Base-by-base conservation (phyloP, 2,329 filamentous ascomycete species). In the Aspergillus pseudoterreus region DNA sequence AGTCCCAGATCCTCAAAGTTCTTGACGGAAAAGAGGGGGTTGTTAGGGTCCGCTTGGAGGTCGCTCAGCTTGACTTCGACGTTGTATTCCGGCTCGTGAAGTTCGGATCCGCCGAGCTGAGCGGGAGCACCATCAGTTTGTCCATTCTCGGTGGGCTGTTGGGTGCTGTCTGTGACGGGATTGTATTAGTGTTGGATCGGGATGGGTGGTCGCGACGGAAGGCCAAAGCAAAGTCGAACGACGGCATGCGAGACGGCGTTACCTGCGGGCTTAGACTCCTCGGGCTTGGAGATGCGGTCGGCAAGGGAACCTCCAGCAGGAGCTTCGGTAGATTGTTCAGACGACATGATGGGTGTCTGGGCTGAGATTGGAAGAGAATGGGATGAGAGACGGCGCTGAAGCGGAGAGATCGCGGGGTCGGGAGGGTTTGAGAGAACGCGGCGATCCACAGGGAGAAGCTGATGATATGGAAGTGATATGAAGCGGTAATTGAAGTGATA, bases 21-120 rank as follows among this genome's bases (percentile, higher is more conserved):
- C 61, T 86, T 87, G 45, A 87, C 86, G 3, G 92, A 96, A 71
- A 85, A 94, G 21, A 97, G 82, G 10, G 92, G 92, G 66, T 91
- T 92, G 64, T 90, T 87, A 10, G 88, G 84, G 66, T 96, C 90
- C 27, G 84, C 83, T 72, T 96, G 91, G 49, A 96, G 80, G 66
- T 96, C 91, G 63, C 87, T 92, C 53, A 97, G 82, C 72, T 92
- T 94, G 62, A 99, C 90, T 66, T 96, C 87, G 59, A 99, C 92
- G 60, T 94, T 87, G 72, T 88, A 95, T 52, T 88, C 85, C 4
- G 85, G 84, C 70, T 96, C 89, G 19, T 82, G 73, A 10, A 85
- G 75, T 9, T 73, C 65, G 36, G 82, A 82, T 49, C 79, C 82
- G 36, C 69, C 68, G 22, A 65, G 59, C 4, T 54, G 51, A 15